Evolutionary conservation across 2,329 filamentous ascomycete species (phyloP).

Genomic region (Alternaria triticina): DNA sequence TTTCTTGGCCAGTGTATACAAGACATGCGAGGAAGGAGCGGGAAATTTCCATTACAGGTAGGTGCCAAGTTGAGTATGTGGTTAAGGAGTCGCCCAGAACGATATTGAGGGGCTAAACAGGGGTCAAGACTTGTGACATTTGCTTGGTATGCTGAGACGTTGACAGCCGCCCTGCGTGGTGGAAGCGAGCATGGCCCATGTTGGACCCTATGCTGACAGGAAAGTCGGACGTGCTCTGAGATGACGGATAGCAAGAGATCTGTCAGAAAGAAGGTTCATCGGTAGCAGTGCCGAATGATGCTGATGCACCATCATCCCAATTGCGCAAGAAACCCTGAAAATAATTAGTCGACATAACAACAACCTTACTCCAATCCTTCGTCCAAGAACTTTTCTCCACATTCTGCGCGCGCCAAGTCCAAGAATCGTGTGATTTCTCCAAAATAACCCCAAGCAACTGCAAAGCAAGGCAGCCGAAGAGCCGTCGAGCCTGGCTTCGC

Average conservation of each 20-base stretch:
- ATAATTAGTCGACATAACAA: not conserved
- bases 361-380: not conserved
- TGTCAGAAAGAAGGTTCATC: not conserved
- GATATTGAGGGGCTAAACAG: conserved; percentile 9
- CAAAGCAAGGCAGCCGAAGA: not conserved
- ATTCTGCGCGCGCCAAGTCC: not conserved
- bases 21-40: conserved; percentile 12
- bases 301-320: not conserved
- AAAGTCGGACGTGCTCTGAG: not conserved
- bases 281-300: not conserved
- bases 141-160: conserved; percentile 24
- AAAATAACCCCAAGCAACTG: not conserved
- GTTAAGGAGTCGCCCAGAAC: conserved; percentile 15
- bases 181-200: not conserved
- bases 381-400: not conserved
- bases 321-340: not conserved
- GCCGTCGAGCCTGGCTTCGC: not conserved
- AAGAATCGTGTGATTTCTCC: not conserved
- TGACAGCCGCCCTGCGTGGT: not conserved
- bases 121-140: conserved; percentile 30
- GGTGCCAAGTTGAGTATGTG: conserved; percentile 13
- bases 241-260: not conserved
- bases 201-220: not conserved
- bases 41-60: conserved; percentile 3
- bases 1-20: conserved; percentile 16